Conservation (phyloP, 257 asterid species). For the Solanum pimpinellifolium region DNA sequence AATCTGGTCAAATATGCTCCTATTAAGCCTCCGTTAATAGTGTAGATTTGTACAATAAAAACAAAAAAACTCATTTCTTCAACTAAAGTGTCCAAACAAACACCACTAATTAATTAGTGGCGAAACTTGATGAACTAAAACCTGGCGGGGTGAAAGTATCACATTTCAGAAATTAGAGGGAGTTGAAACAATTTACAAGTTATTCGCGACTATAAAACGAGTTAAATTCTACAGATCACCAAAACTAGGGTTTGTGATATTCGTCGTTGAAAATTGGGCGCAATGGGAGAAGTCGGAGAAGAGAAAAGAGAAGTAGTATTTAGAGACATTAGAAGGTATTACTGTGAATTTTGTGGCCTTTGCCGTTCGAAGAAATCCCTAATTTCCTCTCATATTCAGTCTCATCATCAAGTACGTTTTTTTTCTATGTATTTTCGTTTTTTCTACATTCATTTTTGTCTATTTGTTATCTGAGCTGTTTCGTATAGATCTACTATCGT, state of each 20-base stretch:
- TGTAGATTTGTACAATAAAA: neutral
- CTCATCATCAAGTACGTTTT: slow-evolving; percentile 51
- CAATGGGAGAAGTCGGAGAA: slow-evolving; percentile 5
- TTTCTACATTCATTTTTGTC: neutral
- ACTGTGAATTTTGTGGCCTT: slow-evolving; percentile 75
- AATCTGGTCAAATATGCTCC: neutral
- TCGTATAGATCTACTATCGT: neutral
- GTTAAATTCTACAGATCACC: neutral
- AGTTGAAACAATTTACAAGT: neutral
- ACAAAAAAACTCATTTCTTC: neutral
- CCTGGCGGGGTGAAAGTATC: neutral
- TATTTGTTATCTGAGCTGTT: neutral
- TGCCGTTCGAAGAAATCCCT: slow-evolving; percentile 83
- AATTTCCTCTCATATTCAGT: slow-evolving; percentile 48
- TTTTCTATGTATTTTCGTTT: neutral
- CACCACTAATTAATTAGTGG: neutral
- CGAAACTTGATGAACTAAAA: neutral
- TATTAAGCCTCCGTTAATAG: neutral
- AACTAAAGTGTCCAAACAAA: neutral
- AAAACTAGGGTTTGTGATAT: neutral
- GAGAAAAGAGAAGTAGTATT: slow-evolving; percentile 28
- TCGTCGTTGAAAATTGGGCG: neutral
- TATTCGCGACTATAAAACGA: neutral
- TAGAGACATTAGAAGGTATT: slow-evolving; percentile 61
- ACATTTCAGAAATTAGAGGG: neutral